Evolutionary conservation across 441 rosid species (phyloP), one percentile per base, ranked within the genome.

Genomic region (Aquilaria agallochum): DNA sequence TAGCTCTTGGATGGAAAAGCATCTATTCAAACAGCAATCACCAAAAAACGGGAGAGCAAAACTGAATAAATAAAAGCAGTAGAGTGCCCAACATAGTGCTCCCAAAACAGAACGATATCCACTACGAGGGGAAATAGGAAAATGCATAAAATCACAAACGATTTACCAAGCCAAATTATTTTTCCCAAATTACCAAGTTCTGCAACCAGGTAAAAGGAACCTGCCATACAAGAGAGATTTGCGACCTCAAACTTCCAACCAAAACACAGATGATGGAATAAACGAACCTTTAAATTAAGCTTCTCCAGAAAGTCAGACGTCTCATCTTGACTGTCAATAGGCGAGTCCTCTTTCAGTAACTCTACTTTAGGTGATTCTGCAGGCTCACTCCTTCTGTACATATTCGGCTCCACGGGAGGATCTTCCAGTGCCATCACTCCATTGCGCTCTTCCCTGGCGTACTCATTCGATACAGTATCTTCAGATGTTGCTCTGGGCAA

Each of bases 401-500:
- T 69, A 48, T 51, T 76, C 10, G 70, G 59, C 15, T 65, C 80
- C 59, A 63, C 62, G 3, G 80, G 72, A 68, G 63, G 69, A 50
- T 76, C 83, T 64, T 79, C 83, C 15, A 65, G 72, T 0, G 50
- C 59, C 1, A 72, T 62, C 42, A 49, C 62, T 55, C 54, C 66
- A 56, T 68, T 82, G 5, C 68, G 69, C 20, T 83, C 83, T 56
- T 75, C 83, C 5, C 68, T 71, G 54, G 60, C 76, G 72, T 62
- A 74, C 32, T 65, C 72, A 42, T 71, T 72, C 3, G 75, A 61
- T 64, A 76, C 89, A 59, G 59, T 55, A 56, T 83, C 96, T 33
- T 81, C 95, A 32, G 83, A 72, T 55, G 81, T 72, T 36, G 85
- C 94, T 72, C 83, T 83, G 31, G 78, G 76, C 54, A 74, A 66